Conservation (phyloP, 2,329 filamentous ascomycete genomes). For the Aspergillus transmontanensis region DNA sequence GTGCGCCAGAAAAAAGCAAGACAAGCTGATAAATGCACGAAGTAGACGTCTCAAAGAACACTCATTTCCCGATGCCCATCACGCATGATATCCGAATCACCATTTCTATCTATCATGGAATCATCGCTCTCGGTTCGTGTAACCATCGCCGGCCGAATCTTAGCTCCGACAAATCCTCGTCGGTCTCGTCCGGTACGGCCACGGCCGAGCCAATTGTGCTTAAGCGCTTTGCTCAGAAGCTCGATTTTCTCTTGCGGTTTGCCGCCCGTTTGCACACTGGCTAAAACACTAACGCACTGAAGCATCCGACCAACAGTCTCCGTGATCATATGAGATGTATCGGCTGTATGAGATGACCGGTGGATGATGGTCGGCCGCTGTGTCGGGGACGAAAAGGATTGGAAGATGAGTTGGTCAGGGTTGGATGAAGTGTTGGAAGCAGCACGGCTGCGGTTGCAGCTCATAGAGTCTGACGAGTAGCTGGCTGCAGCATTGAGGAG, state of each 20-base stretch:
- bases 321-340: conserved; percentile 72
- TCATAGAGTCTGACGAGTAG: conserved; percentile 54
- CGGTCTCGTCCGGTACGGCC: conserved; percentile 87
- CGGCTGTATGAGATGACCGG: conserved; percentile 33
- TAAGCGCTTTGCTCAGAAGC: conserved; percentile 80
- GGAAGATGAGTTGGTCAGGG: conserved; percentile 47
- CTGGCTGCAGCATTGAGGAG: conserved; percentile 70
- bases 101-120: conserved; percentile 21
- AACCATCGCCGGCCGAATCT: conserved; percentile 43
- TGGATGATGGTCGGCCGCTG: conserved; percentile 38
- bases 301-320: conserved; percentile 95
- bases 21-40: conserved; percentile 11
- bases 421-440: conserved; percentile 77
- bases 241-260: conserved; percentile 77
- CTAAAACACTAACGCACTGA: conserved; percentile 91
- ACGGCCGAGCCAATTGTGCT: conserved; percentile 94
- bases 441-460: conserved; percentile 69
- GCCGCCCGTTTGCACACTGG: conserved; percentile 72
- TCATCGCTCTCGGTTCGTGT: conserved; percentile 30
- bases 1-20: conserved; percentile 20
- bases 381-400: conserved; percentile 44
- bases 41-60: conserved; percentile 26
- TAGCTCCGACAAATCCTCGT: conserved; percentile 81
- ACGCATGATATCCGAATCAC: conserved; percentile 20
- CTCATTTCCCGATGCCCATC: conserved; percentile 33